Percentiles rank a stretch among this genome's conserved stretches.
These are phyloP conservation scores for Aspergillus tubingensis DNA, from an alignment of 2,329 filamentous ascomycete species.

Conservation along the genomic window DNA sequence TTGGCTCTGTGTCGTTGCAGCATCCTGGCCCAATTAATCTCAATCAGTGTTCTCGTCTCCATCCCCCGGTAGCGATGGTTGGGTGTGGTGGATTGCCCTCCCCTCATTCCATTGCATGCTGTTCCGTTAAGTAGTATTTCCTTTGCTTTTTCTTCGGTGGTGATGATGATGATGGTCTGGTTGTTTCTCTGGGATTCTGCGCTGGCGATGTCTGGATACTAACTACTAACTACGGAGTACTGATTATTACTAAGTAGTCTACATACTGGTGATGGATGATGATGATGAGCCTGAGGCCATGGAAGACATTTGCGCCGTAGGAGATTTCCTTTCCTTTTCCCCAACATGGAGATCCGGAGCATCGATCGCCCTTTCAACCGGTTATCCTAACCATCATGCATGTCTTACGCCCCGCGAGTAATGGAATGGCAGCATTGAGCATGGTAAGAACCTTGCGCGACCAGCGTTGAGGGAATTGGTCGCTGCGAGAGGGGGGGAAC, in stretches of 20 bases:
- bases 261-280: too few relatives aligned
- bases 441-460: conserved; percentile 3
- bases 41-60: background rate
- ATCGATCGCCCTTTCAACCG: conserved; percentile 5
- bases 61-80: background rate
- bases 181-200: too few relatives aligned
- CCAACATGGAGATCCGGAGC: background rate
- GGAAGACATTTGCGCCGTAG: background rate
- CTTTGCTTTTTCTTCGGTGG: background rate
- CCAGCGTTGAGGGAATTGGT: background rate
- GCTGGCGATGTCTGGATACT: too few relatives aligned
- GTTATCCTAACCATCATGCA: conserved; percentile 6
- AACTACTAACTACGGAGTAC: too few relatives aligned
- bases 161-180: background rate
- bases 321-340: background rate
- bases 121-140: background rate
- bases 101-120: too few relatives aligned
- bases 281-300: background rate
- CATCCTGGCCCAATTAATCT: conserved; percentile 5
- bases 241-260: too few relatives aligned
- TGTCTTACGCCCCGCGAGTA: conserved; percentile 5
- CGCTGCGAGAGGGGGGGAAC: background rate
- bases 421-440: conserved; percentile 2
- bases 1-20: conserved; percentile 10
- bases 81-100: background rate